These are phyloP conservation scores for Penicillium bovifimosum DNA, from an alignment of 495 filamentous ascomycete species.

Conservation along the genomic window DNA sequence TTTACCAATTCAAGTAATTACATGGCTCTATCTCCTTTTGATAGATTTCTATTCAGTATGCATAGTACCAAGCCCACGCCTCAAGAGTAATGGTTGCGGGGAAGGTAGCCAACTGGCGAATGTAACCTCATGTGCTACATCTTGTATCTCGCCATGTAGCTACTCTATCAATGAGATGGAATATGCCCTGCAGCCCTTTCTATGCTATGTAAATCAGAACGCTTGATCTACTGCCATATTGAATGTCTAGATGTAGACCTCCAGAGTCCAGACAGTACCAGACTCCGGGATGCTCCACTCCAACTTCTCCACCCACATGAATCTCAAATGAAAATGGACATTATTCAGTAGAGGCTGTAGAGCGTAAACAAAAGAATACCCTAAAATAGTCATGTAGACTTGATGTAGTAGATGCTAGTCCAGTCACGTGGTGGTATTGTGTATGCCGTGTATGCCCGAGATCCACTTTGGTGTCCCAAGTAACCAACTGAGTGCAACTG, in stretches of 20 bases:
- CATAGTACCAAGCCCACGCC: neutral
- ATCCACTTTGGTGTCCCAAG: neutral
- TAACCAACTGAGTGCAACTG: no score
- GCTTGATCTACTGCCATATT: no score
- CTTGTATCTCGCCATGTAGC: neutral
- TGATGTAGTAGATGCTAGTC: neutral
- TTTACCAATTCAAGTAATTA: no score
- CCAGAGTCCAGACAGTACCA: no score
- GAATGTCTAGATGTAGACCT: no score
- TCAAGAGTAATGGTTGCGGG: slow-evolving; percentile 47
- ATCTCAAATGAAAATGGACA: no score
- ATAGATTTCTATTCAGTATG: neutral
- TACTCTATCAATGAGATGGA: neutral
- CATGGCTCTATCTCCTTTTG: no score
- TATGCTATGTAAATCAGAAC: neutral
- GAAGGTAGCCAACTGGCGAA: neutral
- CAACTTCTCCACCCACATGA: no score
- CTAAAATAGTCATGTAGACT: no score
- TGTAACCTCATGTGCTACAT: neutral
- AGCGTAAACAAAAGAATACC: neutral
- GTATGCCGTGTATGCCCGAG: neutral
- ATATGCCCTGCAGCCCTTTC: neutral
- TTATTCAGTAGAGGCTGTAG: no score
- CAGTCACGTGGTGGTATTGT: slow-evolving; percentile 6
- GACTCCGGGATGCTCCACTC: no score